Evolutionary conservation across 768 basidiomycete species (phyloP).

Genomic region (Amanita pallidorosea): DNA sequence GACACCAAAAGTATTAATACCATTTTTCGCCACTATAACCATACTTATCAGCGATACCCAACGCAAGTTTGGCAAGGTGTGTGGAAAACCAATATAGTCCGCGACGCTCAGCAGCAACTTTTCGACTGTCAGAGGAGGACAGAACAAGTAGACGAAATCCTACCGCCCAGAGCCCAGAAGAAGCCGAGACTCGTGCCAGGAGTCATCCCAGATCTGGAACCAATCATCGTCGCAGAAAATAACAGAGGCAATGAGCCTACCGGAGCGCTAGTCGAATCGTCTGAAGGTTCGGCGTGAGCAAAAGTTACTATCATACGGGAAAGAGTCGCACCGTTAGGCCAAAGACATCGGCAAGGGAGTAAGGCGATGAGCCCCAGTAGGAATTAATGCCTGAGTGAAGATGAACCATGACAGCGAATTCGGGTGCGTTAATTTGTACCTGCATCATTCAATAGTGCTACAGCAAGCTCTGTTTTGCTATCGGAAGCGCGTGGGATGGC

Average conservation of each 20-base stretch:
- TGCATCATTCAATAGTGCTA: slow-evolving; percentile 59
- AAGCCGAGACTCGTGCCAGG: slow-evolving; percentile 62
- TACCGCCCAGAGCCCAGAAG: slow-evolving; percentile 62
- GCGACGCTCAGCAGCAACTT: slow-evolving; percentile 49
- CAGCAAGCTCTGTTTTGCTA: slow-evolving; percentile 47
- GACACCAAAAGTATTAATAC: slow-evolving; percentile 18
- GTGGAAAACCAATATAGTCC: slow-evolving; percentile 59
- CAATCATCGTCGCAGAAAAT: neutral
- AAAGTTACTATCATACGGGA: neutral
- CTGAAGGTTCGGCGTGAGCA: slow-evolving; percentile 19
- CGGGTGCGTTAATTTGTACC: slow-evolving; percentile 22
- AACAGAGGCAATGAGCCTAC: slow-evolving; percentile 19
- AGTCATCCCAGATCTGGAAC: slow-evolving; percentile 49
- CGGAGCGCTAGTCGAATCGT: slow-evolving; percentile 54
- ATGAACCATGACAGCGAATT: neutral
- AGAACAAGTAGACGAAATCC: neutral
- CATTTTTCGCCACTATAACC: slow-evolving; percentile 61
- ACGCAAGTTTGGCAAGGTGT: slow-evolving; percentile 54
- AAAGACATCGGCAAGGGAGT: slow-evolving; percentile 49
- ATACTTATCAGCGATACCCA: slow-evolving; percentile 56
- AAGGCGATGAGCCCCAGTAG: slow-evolving; percentile 53
- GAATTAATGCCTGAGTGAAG: slow-evolving; percentile 46
- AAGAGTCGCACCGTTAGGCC: slow-evolving; percentile 42
- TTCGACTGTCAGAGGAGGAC: slow-evolving; percentile 3
- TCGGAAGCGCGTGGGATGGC: slow-evolving; percentile 53